Conservation (phyloP, 345 rosid species). For the Alliaria petiolata region DNA sequence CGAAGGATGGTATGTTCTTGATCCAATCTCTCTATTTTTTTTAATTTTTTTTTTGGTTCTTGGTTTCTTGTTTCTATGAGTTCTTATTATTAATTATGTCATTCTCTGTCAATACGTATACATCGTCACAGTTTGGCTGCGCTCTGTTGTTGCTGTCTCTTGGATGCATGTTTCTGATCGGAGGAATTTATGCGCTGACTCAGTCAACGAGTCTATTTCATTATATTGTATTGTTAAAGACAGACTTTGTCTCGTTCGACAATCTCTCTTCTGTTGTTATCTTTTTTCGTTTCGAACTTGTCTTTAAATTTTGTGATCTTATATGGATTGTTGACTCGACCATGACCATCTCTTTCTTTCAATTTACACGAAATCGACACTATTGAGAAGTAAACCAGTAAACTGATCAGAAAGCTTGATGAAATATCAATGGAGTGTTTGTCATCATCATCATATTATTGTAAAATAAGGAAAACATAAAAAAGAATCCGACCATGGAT, state of each 20-base stretch:
- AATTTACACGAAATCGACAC: too few species aligned
- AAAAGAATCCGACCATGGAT: conserved; percentile 15
- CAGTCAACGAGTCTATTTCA: background rate
- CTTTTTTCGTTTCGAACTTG: background rate
- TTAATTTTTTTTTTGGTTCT: too few species aligned
- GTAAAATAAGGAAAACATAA: background rate
- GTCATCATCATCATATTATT: conserved; percentile 20
- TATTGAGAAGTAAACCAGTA: too few species aligned
- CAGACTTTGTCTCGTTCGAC: background rate
- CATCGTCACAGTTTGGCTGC: conserved; percentile 63
- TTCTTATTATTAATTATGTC: background rate
- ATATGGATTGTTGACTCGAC: background rate
- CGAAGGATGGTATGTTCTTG: conserved; percentile 55
- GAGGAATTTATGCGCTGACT: background rate
- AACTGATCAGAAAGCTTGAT: background rate
- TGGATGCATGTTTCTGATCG: conserved; percentile 64
- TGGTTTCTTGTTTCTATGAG: background rate
- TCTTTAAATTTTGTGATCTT: background rate
- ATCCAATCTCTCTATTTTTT: background rate
- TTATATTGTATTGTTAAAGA: background rate
- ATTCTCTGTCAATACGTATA: background rate
- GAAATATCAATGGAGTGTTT: background rate
- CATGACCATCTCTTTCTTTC: too few species aligned
- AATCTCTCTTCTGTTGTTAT: conserved; percentile 3
- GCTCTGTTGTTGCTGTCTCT: conserved; percentile 71